Conservation (phyloP, 805 yeast genomes). For the Barnettozyma populi region DNA sequence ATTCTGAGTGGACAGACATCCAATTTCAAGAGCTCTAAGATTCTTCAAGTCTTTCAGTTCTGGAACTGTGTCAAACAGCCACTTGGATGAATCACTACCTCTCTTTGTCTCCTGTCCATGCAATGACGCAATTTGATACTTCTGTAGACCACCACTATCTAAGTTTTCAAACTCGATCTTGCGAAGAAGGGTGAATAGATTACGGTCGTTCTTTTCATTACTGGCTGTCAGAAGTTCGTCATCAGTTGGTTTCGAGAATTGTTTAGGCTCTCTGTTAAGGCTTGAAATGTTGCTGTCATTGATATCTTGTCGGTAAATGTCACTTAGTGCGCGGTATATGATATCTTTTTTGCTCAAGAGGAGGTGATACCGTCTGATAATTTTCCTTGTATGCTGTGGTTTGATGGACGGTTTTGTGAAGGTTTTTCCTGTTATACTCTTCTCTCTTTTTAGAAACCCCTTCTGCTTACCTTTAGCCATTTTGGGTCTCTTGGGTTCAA, state of each 20-base stretch:
- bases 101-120: slow-evolving; percentile 72
- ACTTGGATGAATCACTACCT: slow-evolving; percentile 90
- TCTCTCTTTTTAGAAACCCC: slow-evolving; percentile 18
- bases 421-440: slow-evolving; percentile 26
- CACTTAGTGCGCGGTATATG: slow-evolving; percentile 32
- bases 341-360: slow-evolving; percentile 51
- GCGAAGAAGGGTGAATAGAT: slow-evolving; percentile 34
- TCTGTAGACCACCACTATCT: slow-evolving; percentile 67
- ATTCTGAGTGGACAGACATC: slow-evolving; percentile 68
- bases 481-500: too few relatives aligned
- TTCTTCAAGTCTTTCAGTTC: slow-evolving; percentile 21
- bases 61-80: slow-evolving; percentile 67
- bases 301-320: slow-evolving; percentile 16
- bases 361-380: slow-evolving; percentile 74
- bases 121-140: slow-evolving; percentile 81
- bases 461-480: slow-evolving; percentile 2
- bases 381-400: slow-evolving; percentile 65
- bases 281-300: slow-evolving; percentile 22
- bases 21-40: slow-evolving; percentile 68
- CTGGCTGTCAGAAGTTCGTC: slow-evolving; percentile 13
- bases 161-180: slow-evolving; percentile 57
- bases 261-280: slow-evolving; percentile 9
- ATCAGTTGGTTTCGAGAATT: slow-evolving; percentile 12
- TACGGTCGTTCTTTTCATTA: slow-evolving; percentile 12
- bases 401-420: slow-evolving; percentile 45